Evolutionary conservation across 441 rosid species (phyloP), one percentile per base, ranked within the genome.

Genomic region (Corymbia calophylla): DNA sequence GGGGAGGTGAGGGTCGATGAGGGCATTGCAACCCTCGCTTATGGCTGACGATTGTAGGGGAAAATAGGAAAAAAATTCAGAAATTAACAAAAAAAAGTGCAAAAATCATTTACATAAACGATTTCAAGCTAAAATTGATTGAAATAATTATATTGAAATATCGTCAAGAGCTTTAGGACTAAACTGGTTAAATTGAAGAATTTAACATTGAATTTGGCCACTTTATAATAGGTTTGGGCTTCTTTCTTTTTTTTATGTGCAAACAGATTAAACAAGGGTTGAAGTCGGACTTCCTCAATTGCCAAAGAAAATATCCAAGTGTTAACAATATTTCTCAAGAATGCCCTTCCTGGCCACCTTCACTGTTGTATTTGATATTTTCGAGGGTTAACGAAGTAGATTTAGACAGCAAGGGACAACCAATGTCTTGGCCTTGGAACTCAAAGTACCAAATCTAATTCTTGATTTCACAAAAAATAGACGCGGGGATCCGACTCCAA

Each of bases 11-110:
- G 1, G 44, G 21, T 21, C 3, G 6, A 0, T 1, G 35, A 66
- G 23, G 77, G 44, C 3, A 0, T 8, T 8, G 3, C 16, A 11
- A 11, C 35, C 10, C 12, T 31, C 1, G 0, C 39, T 17, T 8
- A 8, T 31, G 23, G 44, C 77, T 4, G 17, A 39, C 44, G 6
- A 39, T 39, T 39, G 11, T 7, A 1, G 3, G 8, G 73, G 12
- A 23, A 66, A 66, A 66, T 31, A 66, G 21, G 3, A 31, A 66
- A 66, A 66, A 31, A 8, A 6, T 56, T 56, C 11, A 56, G 6
- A 31, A 16, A 15, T 15, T 7, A 9, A 11, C 25, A 7, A 13
- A 27, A 13, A 62, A n/a, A 31, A 66, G 16, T 66, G 12, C 23
- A 66, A 17, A 31, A 66, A 16, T 17, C 44, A 31, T 15, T 8